These are phyloP conservation scores for Medicago arabica DNA, from an alignment of 306 rosid genomes.

Conservation along the genomic window DNA sequence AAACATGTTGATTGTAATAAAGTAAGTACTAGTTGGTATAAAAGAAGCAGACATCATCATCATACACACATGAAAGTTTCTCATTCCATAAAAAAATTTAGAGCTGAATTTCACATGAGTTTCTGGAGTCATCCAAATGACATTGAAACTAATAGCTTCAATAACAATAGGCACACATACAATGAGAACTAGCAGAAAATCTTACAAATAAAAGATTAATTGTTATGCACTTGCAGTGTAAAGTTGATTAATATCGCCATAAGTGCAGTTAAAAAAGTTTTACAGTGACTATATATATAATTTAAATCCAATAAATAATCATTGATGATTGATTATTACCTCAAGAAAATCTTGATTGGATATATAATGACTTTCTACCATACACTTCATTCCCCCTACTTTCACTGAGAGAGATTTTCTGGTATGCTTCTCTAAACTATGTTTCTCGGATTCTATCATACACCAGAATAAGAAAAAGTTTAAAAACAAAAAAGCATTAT, in stretches of 20 bases:
- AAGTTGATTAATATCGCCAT: too few relatives aligned
- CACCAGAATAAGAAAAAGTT: constrained; percentile 19
- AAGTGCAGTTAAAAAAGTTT: background rate
- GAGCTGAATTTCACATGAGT: constrained; percentile 22
- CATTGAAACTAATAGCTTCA: constrained; percentile 22
- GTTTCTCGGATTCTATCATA: constrained; percentile 55
- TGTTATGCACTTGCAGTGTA: background rate
- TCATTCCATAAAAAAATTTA: background rate
- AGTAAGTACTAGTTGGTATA: too few relatives aligned
- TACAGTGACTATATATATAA: background rate
- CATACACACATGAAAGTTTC: constrained; percentile 5
- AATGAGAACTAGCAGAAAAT: background rate
- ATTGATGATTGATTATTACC: constrained; percentile 54
- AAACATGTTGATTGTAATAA: background rate
- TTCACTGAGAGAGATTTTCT: constrained; percentile 61
- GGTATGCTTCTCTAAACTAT: constrained; percentile 42
- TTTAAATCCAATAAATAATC: constrained; percentile 1
- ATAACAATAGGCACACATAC: background rate
- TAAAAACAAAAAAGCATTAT: constrained; percentile 9
- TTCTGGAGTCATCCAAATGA: constrained; percentile 7
- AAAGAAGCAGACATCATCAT: background rate
- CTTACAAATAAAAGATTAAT: background rate
- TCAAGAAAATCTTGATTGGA: constrained; percentile 91
- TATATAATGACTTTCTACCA: constrained; percentile 67
- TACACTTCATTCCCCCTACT: constrained; percentile 67